Evolutionary conservation across 192 early-diverging fungal genomes (phyloP).

Genomic region (Podila verticillata): DNA sequence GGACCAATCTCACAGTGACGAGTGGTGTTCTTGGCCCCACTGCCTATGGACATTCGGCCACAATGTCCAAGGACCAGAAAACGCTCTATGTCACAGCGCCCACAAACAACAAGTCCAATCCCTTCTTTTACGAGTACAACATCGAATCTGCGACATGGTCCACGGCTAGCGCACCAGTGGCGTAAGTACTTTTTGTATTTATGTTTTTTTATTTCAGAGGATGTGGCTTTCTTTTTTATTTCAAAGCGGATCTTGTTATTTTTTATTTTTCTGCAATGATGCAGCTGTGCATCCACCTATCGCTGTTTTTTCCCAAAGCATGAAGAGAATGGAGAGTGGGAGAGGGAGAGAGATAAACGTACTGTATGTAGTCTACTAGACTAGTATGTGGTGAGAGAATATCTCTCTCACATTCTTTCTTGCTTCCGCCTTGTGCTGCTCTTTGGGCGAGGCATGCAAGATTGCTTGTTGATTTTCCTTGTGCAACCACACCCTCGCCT

Average conservation of each 20-base stretch:
- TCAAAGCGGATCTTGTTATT: neutral
- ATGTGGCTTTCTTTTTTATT: conserved; percentile 1
- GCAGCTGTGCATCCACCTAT: too few species aligned
- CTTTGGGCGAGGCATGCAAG: too few species aligned
- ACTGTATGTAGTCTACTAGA: too few species aligned
- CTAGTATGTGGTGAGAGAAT: too few species aligned
- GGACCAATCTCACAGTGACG: conserved; percentile 26
- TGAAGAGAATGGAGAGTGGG: neutral
- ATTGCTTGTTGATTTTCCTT: too few species aligned
- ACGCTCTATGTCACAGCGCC: conserved; percentile 35
- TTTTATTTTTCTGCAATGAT: neutral
- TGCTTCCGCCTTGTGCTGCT: too few species aligned
- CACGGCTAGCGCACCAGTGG: conserved; percentile 13
- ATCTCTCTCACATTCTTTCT: too few species aligned
- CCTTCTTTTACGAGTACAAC: conserved; percentile 34
- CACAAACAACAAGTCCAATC: neutral
- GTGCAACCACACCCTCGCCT: too few species aligned
- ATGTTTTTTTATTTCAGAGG: neutral
- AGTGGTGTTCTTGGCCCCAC: conserved; percentile 5
- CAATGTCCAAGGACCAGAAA: conserved; percentile 24
- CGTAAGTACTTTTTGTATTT: conserved; percentile 25
- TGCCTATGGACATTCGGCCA: conserved; percentile 20
- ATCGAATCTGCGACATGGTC: conserved; percentile 22
- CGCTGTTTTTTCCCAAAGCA: conserved; percentile 2
- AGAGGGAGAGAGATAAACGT: neutral